Base-by-base conservation (phyloP, 306 rosid species). In the Glycine soja region DNA sequence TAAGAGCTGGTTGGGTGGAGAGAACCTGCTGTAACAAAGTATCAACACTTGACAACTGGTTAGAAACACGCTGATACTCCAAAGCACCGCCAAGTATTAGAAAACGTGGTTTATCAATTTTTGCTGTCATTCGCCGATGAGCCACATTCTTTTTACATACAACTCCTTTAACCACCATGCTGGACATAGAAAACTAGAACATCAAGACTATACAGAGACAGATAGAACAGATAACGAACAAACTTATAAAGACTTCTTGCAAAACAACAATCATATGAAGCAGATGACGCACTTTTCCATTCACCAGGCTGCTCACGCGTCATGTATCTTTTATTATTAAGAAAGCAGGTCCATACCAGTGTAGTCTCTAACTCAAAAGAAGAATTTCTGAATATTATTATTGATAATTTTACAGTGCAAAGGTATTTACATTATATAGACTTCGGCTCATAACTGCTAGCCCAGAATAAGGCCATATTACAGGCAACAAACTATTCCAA, bases 91-190 rank as follows among this genome's bases (percentile, higher is more conserved):
- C 97, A 79, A 93, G 97, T 79, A 93, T 85, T 61, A 91, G 86
- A 83, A 91, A 88, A 62, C 91, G 96, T 0, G 97, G 92, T 86
- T 86, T 93, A 30, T 91, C 96, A 78, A 64, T 73, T 84, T 86
- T 90, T 75, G 96, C 81, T 38, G 88, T 90, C 96, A 93, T 93
- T 77, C 91, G 89, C 64, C 97, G 87, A 88, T 93, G 96, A 87
- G 97, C 97, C 81, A 93, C 92, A 14, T 93, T 93, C 87, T 93
- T 93, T 93, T 93, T 93, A 79, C 97, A 93, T 65, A 91, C 97
- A 83, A 93, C 84, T 88, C 97, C 97, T 93, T 87, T 93, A 70
- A 90, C 86, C 85, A 91, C 97, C 92, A 30, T 81, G 86, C 97
- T 93, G 89, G 58, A 84, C 78, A 83, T 65, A 88, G 68, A 58